Conservation (phyloP, 768 basidiomycete species). For the Fomitopsis serialis region DNA sequence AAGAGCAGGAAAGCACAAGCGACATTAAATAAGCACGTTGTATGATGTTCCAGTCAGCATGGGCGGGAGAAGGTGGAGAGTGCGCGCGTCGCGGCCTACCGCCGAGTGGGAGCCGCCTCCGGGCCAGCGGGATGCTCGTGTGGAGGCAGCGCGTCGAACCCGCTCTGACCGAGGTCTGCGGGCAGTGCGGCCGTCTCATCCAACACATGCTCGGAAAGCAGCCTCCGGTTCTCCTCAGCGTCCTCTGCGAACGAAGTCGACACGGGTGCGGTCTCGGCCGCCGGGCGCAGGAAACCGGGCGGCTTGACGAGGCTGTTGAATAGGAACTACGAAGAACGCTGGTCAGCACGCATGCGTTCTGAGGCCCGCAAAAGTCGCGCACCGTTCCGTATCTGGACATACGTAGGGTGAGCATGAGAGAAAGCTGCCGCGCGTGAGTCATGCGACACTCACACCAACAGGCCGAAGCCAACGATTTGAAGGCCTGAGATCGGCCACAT, state of each 20-base stretch:
- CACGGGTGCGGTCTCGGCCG: constrained; percentile 18
- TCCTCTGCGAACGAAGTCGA: constrained; percentile 16
- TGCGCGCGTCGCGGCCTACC: not conserved
- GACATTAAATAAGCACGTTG: not conserved
- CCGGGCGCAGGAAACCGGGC: constrained; percentile 52
- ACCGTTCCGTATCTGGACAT: constrained; percentile 77
- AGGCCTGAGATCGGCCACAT: constrained; percentile 77
- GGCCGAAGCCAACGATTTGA: constrained; percentile 78
- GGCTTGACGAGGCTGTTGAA: constrained; percentile 85
- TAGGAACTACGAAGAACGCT: constrained; percentile 50
- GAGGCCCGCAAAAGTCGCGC: not conserved
- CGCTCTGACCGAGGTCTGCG: constrained; percentile 73
- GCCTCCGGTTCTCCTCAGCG: constrained; percentile 27
- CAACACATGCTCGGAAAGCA: constrained; percentile 58
- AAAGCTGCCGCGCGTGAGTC: constrained; percentile 3
- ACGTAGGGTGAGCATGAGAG: not conserved
- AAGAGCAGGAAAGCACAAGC: not conserved
- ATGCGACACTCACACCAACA: constrained; percentile 72
- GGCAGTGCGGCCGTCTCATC: constrained; percentile 85
- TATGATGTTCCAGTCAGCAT: not conserved
- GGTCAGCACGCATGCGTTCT: constrained; percentile 15
- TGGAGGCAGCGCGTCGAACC: constrained; percentile 73
- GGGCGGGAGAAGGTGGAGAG: too few species aligned
- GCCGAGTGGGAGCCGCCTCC: not conserved
- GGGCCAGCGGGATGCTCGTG: constrained; percentile 9